A percentile compares a stretch with the other conserved stretches of the same genome.
Conservation (phyloP, 2,329 filamentous ascomycete genomes). For the Cladosporium colombiae region DNA sequence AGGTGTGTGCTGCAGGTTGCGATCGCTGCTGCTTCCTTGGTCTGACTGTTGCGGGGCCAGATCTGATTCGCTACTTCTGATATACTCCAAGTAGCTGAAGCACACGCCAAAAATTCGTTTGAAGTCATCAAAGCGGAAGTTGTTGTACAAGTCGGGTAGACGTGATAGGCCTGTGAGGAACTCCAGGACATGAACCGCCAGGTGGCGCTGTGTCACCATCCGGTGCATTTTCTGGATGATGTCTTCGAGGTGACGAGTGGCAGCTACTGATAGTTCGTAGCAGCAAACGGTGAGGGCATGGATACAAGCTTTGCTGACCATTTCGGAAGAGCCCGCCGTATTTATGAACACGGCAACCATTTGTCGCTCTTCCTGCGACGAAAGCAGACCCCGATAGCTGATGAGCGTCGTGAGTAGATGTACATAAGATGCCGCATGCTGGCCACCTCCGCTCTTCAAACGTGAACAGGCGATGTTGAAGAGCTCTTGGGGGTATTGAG, state of each 20-base stretch:
- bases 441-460: conserved; percentile 6
- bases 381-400: conserved; percentile 70
- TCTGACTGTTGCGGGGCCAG: conserved; percentile 25
- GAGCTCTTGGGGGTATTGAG: conserved; percentile 73
- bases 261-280: conserved; percentile 85
- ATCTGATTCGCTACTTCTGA: conserved; percentile 57
- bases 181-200: conserved; percentile 92
- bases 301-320: conserved; percentile 88
- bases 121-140: conserved; percentile 84
- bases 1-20: conserved; percentile 21
- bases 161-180: conserved; percentile 89
- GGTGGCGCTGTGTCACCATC: conserved; percentile 89
- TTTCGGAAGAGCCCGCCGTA: conserved; percentile 61
- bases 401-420: conserved; percentile 84
- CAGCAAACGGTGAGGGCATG: conserved; percentile 94
- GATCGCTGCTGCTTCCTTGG: conserved; percentile 20
- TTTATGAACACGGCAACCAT: conserved; percentile 83
- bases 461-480: conserved; percentile 14
- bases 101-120: conserved; percentile 94
- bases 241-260: conserved; percentile 79
- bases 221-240: conserved; percentile 93
- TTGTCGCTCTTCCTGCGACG: conserved; percentile 81
- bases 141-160: conserved; percentile 78
- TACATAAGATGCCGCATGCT: conserved; percentile 47
- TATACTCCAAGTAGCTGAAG: conserved; percentile 88